Evolutionary conservation across 495 filamentous ascomycete species (phyloP), one percentile per base, ranked within the genome.

Genomic region (Xylaria palmicola): DNA sequence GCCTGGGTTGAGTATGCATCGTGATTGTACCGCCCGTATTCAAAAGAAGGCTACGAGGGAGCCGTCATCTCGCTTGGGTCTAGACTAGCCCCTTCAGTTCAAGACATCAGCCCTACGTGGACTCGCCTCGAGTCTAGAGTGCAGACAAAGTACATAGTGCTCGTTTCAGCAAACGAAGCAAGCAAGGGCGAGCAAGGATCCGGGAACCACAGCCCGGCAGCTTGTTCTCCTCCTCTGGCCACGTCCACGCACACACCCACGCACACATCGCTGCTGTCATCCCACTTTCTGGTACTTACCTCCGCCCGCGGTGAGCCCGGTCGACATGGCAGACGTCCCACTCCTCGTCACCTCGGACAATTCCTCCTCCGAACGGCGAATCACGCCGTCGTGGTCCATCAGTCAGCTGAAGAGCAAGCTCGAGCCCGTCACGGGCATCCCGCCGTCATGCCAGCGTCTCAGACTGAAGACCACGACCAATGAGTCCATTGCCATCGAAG

Each of bases 301-400:
- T 50, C 47, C 47, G 24, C 29, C 29, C 26, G 43, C 27, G 26
- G 72, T 68, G 71, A 79, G 62, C 78, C 82, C 15, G 36, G 34
- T 10, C 62, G 83, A 85, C 17, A 86, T 91, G 67, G 79, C 85
- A 43, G 94, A 98, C 74, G 82, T 98, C 32, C 89, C 92, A 61
- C 84, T 98, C 67, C 82, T 88, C 60, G 88, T 98, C 73, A 87
- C 85, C 56, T 92, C 91, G 45, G 84, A 91, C 40, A 86, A 88
- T 69, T 77, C 86, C 19, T 80, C 80, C 29, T 90, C 90, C 34
- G 94, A 98, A 70, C 88, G 93, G 50, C 89, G 94, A 64, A 84
- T 98, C 72, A 92, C 90, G 8, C 93, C 93, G 3, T 90, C 93
- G 66, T 98, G 95, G 94, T 89, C 88, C 59, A 89, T 98, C 66